A percentile compares a stretch with the other conserved stretches of the same genome.
These are phyloP conservation scores for Penicillium ucsense DNA, from an alignment of 495 filamentous ascomycete genomes.

Conservation along the genomic window DNA sequence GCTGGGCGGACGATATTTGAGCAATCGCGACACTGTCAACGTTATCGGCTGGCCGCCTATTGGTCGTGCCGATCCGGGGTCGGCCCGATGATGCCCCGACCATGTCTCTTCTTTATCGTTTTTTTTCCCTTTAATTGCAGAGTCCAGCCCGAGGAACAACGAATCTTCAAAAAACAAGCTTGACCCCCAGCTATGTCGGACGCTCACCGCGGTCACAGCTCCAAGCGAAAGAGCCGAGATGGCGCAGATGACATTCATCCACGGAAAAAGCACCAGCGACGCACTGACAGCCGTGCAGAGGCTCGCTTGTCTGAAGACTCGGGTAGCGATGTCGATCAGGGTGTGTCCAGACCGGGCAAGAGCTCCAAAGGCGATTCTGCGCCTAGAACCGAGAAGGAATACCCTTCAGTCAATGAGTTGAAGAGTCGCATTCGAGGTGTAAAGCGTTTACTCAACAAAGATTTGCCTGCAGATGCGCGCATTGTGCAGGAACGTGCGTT, in stretches of 20 bases:
- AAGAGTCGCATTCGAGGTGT: slow-evolving; percentile 45
- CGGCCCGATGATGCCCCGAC: slow-evolving; percentile 21
- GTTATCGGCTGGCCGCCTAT: slow-evolving; percentile 14
- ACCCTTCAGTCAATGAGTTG: slow-evolving; percentile 40
- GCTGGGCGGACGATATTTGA: slow-evolving; percentile 2
- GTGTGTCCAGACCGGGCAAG: slow-evolving; percentile 10
- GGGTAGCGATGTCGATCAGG: slow-evolving; percentile 4
- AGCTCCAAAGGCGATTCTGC: slow-evolving; percentile 18
- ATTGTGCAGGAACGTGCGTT: slow-evolving; percentile 76
- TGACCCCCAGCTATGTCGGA: slow-evolving; percentile 10
- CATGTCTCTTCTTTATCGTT: slow-evolving; percentile 12
- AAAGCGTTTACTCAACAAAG: slow-evolving; percentile 48
- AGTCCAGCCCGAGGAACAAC: not conserved
- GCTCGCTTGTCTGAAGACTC: slow-evolving; percentile 7
- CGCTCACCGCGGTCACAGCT: slow-evolving; percentile 8
- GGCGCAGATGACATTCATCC: slow-evolving; percentile 13
- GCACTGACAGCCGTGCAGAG: slow-evolving; percentile 1
- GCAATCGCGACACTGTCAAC: slow-evolving; percentile 15
- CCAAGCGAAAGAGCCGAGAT: slow-evolving; percentile 25
- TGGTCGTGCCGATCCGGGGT: slow-evolving; percentile 22
- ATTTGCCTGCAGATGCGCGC: slow-evolving; percentile 63
- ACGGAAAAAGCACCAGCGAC: slow-evolving; percentile 18
- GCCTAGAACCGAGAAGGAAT: slow-evolving; percentile 22
- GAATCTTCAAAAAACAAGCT: not conserved
- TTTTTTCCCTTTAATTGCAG: too few relatives aligned